A percentile compares a stretch with the other conserved stretches of the same genome.
These are phyloP conservation scores for Schizophyllum amplum DNA, from an alignment of 1,284 basidiomycete genomes.

Conservation along the genomic window DNA sequence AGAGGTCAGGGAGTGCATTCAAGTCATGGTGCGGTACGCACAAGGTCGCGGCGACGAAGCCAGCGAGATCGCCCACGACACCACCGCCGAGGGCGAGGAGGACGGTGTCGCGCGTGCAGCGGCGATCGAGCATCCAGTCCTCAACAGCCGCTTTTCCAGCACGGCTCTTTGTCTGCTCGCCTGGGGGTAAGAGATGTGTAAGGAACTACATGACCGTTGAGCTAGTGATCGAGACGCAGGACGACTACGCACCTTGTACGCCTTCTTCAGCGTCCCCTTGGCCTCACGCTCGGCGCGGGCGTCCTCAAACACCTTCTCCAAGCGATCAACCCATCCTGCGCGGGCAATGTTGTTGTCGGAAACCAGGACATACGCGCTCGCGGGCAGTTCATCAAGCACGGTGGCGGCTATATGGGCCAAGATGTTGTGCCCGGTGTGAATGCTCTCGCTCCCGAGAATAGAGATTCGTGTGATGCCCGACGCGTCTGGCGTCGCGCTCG, in stretches of 20 bases:
- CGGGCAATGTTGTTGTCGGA: constrained; percentile 92
- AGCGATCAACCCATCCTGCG: constrained; percentile 56
- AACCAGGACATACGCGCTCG: constrained; percentile 88
- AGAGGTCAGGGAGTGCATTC: not conserved
- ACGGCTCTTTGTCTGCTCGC: constrained; percentile 89
- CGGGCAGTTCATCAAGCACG: constrained; percentile 65
- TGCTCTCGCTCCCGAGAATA: constrained; percentile 82
- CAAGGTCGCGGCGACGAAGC: constrained; percentile 98
- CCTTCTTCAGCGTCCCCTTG: constrained; percentile 12
- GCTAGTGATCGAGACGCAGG: constrained; percentile 11
- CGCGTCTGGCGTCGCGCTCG: constrained; percentile 14
- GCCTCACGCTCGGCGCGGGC: constrained; percentile 14
- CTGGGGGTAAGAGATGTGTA: constrained; percentile 77
- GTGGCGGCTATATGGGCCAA: constrained; percentile 80
- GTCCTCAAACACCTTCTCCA: constrained; percentile 37
- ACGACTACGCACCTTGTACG: not conserved
- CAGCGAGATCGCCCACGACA: constrained; percentile 93
- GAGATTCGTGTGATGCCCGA: constrained; percentile 62
- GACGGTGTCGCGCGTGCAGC: constrained; percentile 91
- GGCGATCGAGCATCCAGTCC: constrained; percentile 85
- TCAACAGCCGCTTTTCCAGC: constrained; percentile 92
- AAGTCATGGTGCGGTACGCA: constrained; percentile 29
- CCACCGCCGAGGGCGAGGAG: constrained; percentile 93
- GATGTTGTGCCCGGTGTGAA: constrained; percentile 90
- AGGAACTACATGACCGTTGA: constrained; percentile 57